Evolutionary conservation across 768 basidiomycete genomes (phyloP), one percentile per base, ranked within the genome.

Genomic region (Hypholoma fasciculare): DNA sequence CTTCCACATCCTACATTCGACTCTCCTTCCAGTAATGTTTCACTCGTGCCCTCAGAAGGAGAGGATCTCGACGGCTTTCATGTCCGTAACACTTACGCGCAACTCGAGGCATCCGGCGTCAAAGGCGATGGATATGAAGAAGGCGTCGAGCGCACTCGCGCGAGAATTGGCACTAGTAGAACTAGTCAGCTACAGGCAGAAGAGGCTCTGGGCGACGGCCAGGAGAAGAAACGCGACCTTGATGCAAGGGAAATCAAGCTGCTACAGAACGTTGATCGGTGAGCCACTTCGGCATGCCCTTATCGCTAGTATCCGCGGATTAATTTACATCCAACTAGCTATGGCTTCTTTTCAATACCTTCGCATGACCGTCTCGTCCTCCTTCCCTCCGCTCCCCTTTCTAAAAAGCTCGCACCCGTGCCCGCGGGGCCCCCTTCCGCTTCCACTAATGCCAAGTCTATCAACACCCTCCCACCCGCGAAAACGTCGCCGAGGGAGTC

Each of bases 61-160:
- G 92, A 94, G 70, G 92, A 94, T 64, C 68, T 84, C 56, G 92
- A 94, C 68, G 82, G 88, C 7, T 90, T 90, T 64, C 88, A 92
- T 70, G 89, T 96, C 7, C 83, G 93, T 40, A 88, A 81, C 59
- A 93, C 92, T 0, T 96, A 98, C 69, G 96, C 95, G 0, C 84
- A 91, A 61, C 80, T 98, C n/a, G 94, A 98, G 49, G 75, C 82
- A 9, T 82, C 82, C 43, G 96, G 96, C n/a, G 96, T 98, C 38
- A 90, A 86, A 67, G 95, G 96, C 2, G 96, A 98, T 68, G 96
- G 96, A 0, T 93, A 87, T 72, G 91, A 94, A 65, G 94, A 96
- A 63, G 96, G 96, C 38, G 82, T 96, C 7, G 96, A 98, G 74
- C 86, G 94, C 38, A 98, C 96, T 26, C 82, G 96, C 59, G 90